Evolutionary conservation across 2,329 filamentous ascomycete genomes (phyloP), one percentile per base, ranked within the genome.

Genomic region (Clarireedia hainanense): DNA sequence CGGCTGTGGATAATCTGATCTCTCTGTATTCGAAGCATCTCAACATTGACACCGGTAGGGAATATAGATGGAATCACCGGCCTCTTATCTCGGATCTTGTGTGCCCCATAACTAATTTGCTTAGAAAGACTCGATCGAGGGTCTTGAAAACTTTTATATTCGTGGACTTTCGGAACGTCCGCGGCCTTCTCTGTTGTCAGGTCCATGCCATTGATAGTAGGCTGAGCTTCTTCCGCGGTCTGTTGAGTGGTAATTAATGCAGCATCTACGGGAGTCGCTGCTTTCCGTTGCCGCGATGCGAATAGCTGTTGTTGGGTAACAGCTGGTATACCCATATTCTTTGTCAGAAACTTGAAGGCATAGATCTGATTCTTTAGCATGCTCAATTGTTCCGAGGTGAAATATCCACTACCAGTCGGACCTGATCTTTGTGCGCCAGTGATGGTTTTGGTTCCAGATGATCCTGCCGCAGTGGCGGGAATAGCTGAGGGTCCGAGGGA

Each of bases 1-100:
- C 91, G 85, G 71, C 95, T 97, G 74, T 94, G 95, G 23, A 96
- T 77, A 48, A 94, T 85, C 57, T 87, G 84, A 69, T 97, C 94
- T 46, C 91, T 84, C 68, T 96, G 91, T 62, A 92, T 88, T 51
- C 89, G 84, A 57, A 95, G 70, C 60, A 91, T 86, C 62, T 95
- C 90, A 47, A 92, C 81, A 68, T 99, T 91, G 50, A 97, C 80
- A 7, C 94, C 92, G 6, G 88, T 81, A 5, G 94, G 91, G 74
- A 96, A 90, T 55, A 96, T 83, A 60, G 89, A 90, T 1, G 94
- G 90, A 40, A 97, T 85, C 61, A 91, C 85, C 55, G 85, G 80
- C 43, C 92, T 85, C 61, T 89, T 86, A 61, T 84, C 83, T 57
- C 91, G 85, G 57, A 83, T 79, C 2, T 80, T 79, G 70, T 97